Evolutionary conservation across 805 yeast genomes (phyloP).

Genomic region (Suhomyces emberorum): DNA sequence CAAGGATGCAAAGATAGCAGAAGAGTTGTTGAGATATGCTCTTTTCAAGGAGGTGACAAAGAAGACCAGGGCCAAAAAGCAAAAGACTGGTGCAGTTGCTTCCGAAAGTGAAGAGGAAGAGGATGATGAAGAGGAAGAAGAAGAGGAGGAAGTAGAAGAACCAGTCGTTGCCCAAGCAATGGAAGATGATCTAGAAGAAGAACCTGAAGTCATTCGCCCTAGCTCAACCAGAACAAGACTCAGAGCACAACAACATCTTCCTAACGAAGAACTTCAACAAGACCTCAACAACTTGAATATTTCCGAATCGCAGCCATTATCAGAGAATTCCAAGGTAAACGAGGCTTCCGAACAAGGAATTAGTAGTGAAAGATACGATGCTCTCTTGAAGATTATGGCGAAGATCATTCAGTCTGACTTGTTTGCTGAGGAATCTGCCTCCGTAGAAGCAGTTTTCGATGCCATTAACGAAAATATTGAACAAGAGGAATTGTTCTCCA

Average conservation of each 20-base stretch:
- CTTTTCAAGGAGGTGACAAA: conserved; percentile 69
- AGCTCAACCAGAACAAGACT: conserved; percentile 18
- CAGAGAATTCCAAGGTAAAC: conserved; percentile 20
- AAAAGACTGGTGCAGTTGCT: conserved; percentile 15
- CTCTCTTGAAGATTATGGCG: conserved; percentile 17
- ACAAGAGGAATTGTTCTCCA: conserved; percentile 38
- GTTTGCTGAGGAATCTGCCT: conserved; percentile 32
- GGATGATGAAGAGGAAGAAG: conserved; percentile 32
- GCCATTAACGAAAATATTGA: conserved; percentile 33
- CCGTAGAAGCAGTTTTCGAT: conserved; percentile 28
- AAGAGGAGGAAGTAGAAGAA: conserved; percentile 23
- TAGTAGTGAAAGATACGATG: conserved; percentile 31
- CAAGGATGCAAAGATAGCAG: conserved; percentile 83
- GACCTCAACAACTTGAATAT: conserved; percentile 4
- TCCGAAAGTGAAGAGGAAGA: conserved; percentile 27
- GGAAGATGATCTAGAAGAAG: conserved; percentile 12
- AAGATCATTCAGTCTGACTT: conserved; percentile 28
- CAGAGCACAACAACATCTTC: conserved; percentile 12
- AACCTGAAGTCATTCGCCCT: conserved; percentile 13
- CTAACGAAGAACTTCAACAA: conserved; percentile 20
- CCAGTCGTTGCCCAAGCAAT: too few relatives aligned
- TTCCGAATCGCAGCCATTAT: conserved; percentile 19
- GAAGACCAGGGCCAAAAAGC: conserved; percentile 33
- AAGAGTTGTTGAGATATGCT: conserved; percentile 78
- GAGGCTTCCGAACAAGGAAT: conserved; percentile 17